These are phyloP conservation scores for Heritiera fomes DNA, from an alignment of 345 rosid species.

Conservation along the genomic window DNA sequence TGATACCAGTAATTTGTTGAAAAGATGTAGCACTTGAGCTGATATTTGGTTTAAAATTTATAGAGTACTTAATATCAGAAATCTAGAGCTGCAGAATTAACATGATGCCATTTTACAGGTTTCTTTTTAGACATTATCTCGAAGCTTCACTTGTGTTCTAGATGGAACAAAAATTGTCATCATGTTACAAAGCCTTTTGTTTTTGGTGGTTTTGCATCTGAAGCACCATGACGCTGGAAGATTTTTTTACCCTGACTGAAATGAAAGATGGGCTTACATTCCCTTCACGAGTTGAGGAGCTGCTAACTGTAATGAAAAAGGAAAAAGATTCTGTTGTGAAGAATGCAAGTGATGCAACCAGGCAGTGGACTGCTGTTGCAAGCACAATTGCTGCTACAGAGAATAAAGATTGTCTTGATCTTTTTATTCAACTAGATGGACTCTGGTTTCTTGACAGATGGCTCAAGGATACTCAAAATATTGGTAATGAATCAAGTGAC, in stretches of 20 bases:
- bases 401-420: slow-evolving; percentile 85
- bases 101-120: slow-evolving; percentile 35
- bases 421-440: slow-evolving; percentile 81
- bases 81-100: slow-evolving; percentile 10
- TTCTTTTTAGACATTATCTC: background rate
- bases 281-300: slow-evolving; percentile 75
- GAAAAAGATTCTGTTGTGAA: slow-evolving; percentile 64
- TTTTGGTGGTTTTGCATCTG: slow-evolving; percentile 46
- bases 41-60: background rate
- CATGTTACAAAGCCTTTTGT: slow-evolving; percentile 30
- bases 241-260: slow-evolving; percentile 87
- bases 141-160: slow-evolving; percentile 20
- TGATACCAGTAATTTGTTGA: background rate
- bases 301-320: slow-evolving; percentile 67
- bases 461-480: slow-evolving; percentile 63
- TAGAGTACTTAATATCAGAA: background rate
- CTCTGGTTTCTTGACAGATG: slow-evolving; percentile 67
- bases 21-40: background rate
- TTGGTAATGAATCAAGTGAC: slow-evolving; percentile 46
- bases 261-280: slow-evolving; percentile 84
- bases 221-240: slow-evolving; percentile 82
- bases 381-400: slow-evolving; percentile 81
- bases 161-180: slow-evolving; percentile 38
- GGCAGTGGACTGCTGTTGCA: slow-evolving; percentile 92
- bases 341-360: slow-evolving; percentile 67